Base-by-base conservation (phyloP, 371 early-diverging fungal genomes). In the Apophysomyces variabilis region DNA sequence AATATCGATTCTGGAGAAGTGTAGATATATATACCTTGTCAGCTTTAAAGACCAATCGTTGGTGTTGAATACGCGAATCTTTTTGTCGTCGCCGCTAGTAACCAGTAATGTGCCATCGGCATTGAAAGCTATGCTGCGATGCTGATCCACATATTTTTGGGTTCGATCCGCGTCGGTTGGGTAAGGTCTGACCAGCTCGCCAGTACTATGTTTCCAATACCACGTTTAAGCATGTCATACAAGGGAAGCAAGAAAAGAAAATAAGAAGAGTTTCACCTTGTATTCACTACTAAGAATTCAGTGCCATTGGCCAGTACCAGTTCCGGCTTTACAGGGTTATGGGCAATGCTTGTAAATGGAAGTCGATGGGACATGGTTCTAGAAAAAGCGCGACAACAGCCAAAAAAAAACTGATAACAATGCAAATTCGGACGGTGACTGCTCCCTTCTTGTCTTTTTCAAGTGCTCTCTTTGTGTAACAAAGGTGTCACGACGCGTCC, bases 41-140 rank as follows among this genome's bases (percentile, higher is more conserved):
- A 69, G 75, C 16, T 80, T 73, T 35, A 80, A 65, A 43, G 75
- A 65, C 93, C 93, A 93, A 44, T 71, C 68, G 4, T 67, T 79
- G n/a, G 88, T 86, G 64, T 87, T 75, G 87, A 91, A 94, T 41
- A 92, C 80, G 54, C 79, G 74, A 44, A 93, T 71, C 46, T 78
- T 65, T 76, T 94, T 94, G 69, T 93, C 89, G 45, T 87, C 88
- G n/a, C 89, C 90, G 58, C 85, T 85, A 6, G 85, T 79, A 8
- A 89, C 91, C 60, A 93, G 63, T 46, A 79, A 83, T 12, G 70
- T 60, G 1, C 89, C 92, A 59, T 89, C 85, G 6, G 75, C 72
- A 60, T 82, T 87, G 69, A 89, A 90, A 7, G 84, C 79, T 50
- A 85, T 75, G 16, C 79, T 77, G 38, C 86, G 80, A 41, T 89